A percentile compares a stretch with the other conserved stretches of the same genome.
Conservation (phyloP, 768 basidiomycete species). For the Leccinum barrowsii region DNA sequence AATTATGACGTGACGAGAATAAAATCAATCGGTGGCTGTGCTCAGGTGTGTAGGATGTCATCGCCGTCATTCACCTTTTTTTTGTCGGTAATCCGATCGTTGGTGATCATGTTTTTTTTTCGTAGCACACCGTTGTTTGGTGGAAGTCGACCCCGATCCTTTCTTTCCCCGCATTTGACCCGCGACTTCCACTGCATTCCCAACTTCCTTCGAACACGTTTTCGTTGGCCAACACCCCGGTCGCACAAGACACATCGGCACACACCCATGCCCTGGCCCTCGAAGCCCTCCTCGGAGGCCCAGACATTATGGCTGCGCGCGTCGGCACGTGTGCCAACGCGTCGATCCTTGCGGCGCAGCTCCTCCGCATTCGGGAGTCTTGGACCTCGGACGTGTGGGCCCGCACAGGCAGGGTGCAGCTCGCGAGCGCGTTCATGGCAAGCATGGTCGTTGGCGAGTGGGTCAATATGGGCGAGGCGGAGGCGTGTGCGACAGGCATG, state of each 20-base stretch:
- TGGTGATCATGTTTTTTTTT: background rate
- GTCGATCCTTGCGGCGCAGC: slow-evolving; percentile 70
- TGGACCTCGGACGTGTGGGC: slow-evolving; percentile 78
- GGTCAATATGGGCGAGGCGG: slow-evolving; percentile 69
- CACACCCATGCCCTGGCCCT: slow-evolving; percentile 74
- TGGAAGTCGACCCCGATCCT: slow-evolving; percentile 80
- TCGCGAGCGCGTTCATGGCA: slow-evolving; percentile 72
- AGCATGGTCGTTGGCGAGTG: slow-evolving; percentile 71
- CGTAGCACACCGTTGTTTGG: slow-evolving; percentile 74
- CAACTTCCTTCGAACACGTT: slow-evolving; percentile 68
- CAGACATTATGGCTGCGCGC: slow-evolving; percentile 71
- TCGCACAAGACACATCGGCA: slow-evolving; percentile 77
- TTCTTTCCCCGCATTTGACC: slow-evolving; percentile 68
- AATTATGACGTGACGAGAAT: slow-evolving; percentile 70
- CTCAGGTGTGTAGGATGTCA: slow-evolving; percentile 51
- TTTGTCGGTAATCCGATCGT: slow-evolving; percentile 4
- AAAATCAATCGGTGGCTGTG: slow-evolving; percentile 72
- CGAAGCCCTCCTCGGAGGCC: slow-evolving; percentile 72
- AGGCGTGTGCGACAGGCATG: slow-evolving; percentile 75
- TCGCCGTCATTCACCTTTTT: background rate
- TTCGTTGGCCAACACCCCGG: slow-evolving; percentile 69
- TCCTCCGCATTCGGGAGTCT: slow-evolving; percentile 73
- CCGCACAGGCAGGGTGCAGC: slow-evolving; percentile 70
- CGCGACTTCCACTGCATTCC: slow-evolving; percentile 61
- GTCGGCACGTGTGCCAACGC: slow-evolving; percentile 72